Base-by-base conservation (phyloP, 495 filamentous ascomycete species). In the Haplographium delicatum region DNA sequence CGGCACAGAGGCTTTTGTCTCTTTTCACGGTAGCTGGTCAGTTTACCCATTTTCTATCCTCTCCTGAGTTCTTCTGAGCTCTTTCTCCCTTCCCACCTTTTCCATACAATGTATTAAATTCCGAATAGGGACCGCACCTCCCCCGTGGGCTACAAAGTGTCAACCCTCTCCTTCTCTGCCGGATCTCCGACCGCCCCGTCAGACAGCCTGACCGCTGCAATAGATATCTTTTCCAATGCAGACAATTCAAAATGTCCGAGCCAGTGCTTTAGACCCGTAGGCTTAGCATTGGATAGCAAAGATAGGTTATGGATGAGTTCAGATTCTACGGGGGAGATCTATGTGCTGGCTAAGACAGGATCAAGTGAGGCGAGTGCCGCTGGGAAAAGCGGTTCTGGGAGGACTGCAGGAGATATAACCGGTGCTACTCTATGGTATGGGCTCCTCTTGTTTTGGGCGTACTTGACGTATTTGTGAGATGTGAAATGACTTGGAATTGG, bases 321-420 rank as follows among this genome's bases (percentile, higher is more conserved):
- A 10, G 80, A 83, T 54, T 49, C 68, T 5, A 79, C 72, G 20
- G 80, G 80, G 1, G 80, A 83, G 62, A 62, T 84, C 15, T 83
- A 72, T 49, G 71, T 82, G 20, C 49, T 84, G 20, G 50, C 44
- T n/a, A 57, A 48, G 30, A 52, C 48, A 13, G 39, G 30, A 11
- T 9, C 42, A 31, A 31, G 15, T 44, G 42, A 13, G 20, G 15
- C 42, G 37, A 25, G 7, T 7, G 19, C 34, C 5, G 6, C 34
- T n/a, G n/a, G n/a, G n/a, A n/a, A n/a, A n/a, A n/a, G n/a, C n/a
- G n/a, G n/a, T n/a, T n/a, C n/a, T n/a, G n/a, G n/a, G n/a, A n/a
- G n/a, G n/a, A n/a, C n/a, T n/a, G n/a, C n/a, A n/a, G n/a, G n/a
- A n/a, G n/a, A n/a, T n/a, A n/a, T n/a, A n/a, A n/a, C n/a, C n/a